Conservation (phyloP, 805 yeast species). For the Saccharomycopsis fermentans region DNA sequence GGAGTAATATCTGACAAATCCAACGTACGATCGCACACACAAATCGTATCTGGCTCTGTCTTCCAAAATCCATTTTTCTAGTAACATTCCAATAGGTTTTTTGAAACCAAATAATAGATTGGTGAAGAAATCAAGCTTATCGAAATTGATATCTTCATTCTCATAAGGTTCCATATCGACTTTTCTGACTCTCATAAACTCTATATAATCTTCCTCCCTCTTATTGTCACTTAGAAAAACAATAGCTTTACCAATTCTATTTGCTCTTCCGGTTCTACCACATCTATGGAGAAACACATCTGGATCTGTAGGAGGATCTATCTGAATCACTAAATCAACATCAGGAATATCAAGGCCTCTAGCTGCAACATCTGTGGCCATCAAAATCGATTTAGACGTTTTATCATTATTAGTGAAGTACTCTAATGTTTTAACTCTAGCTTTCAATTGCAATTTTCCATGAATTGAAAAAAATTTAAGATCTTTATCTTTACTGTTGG, state of each 20-base stretch:
- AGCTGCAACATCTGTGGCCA: slow-evolving; percentile 98
- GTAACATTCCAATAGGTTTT: slow-evolving; percentile 17
- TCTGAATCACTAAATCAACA: slow-evolving; percentile 85
- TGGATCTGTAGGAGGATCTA: slow-evolving; percentile 92
- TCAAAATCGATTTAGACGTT: slow-evolving; percentile 44
- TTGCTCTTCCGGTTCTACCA: slow-evolving; percentile 94
- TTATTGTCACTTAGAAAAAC: slow-evolving; percentile 56
- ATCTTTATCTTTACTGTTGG: slow-evolving; percentile 22
- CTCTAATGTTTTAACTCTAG: slow-evolving; percentile 64
- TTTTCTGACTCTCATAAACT: slow-evolving; percentile 65
- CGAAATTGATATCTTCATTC: slow-evolving; percentile 9
- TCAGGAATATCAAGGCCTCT: slow-evolving; percentile 94
- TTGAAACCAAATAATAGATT: slow-evolving; percentile 20
- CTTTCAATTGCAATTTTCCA: slow-evolving; percentile 78
- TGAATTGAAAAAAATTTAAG: slow-evolving; percentile 63
- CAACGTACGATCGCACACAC: slow-evolving; percentile 72
- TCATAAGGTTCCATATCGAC: slow-evolving; percentile 39
- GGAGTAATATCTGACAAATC: slow-evolving; percentile 71
- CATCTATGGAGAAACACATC: slow-evolving; percentile 87
- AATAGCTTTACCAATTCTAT: slow-evolving; percentile 68
- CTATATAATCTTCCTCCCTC: slow-evolving; percentile 72
- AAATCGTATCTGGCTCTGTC: slow-evolving; percentile 79
- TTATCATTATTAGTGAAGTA: slow-evolving; percentile 31
- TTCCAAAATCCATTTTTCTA: slow-evolving; percentile 46
- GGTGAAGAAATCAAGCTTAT: slow-evolving; percentile 16